These are phyloP conservation scores for Candida ipomoeae DNA, from an alignment of 805 yeast genomes.

Conservation along the genomic window DNA sequence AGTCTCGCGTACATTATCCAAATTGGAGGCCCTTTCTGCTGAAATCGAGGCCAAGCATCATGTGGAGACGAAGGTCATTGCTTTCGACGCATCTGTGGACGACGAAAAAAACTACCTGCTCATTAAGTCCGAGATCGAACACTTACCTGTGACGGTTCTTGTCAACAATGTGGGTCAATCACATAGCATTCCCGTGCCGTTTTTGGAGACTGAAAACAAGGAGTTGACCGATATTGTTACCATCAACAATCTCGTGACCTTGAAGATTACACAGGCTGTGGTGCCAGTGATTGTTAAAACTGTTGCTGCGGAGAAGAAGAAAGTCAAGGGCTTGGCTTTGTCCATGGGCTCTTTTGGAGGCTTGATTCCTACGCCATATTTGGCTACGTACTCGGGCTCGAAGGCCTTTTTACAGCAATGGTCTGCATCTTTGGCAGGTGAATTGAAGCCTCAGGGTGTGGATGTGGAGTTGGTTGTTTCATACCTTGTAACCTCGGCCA, in stretches of 20 bases:
- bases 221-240: conserved; percentile 81
- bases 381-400: conserved; percentile 94
- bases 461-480: conserved; percentile 86
- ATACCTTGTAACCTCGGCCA: conserved; percentile 88
- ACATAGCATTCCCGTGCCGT: conserved; percentile 93
- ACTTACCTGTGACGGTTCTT: conserved; percentile 65
- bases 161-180: conserved; percentile 94
- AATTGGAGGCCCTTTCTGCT: conserved; percentile 60
- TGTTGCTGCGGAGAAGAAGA: conserved; percentile 36
- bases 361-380: conserved; percentile 81
- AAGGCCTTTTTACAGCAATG: conserved; percentile 93
- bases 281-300: conserved; percentile 65
- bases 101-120: conserved; percentile 50
- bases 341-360: conserved; percentile 99
- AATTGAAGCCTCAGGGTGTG: conserved; percentile 59
- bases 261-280: conserved; percentile 76
- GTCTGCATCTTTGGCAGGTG: conserved; percentile 87
- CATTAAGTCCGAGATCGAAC: conserved; percentile 44
- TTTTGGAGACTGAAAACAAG: conserved; percentile 66
- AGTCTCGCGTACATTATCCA: conserved; percentile 78
- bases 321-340: conserved; percentile 67
- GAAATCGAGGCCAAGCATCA: conserved; percentile 57
- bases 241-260: conserved; percentile 79
- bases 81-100: conserved; percentile 76
- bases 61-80: conserved; percentile 62